These are phyloP conservation scores for Trypanosoma lewisi DNA, from an alignment of 208 protist genomes.

Conservation along the genomic window DNA sequence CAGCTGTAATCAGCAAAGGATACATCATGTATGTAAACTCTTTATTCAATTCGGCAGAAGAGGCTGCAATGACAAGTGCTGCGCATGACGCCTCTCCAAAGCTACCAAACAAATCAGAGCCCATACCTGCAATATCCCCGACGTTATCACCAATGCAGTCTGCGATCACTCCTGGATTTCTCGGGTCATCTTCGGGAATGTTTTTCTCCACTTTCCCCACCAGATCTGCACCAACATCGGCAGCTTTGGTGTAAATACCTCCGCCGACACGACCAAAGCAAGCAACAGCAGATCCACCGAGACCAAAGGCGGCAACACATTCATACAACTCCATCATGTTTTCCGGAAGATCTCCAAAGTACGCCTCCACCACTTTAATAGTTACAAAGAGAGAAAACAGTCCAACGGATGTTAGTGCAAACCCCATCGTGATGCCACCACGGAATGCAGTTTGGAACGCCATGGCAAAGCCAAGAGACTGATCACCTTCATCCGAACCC, in stretches of 20 bases:
- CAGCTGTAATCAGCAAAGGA: slow-evolving; percentile 81
- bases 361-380: slow-evolving; percentile 57
- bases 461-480: slow-evolving; percentile 44
- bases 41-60: slow-evolving; percentile 50
- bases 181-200: slow-evolving; percentile 96
- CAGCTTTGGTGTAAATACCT: slow-evolving; percentile 96
- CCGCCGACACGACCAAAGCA: slow-evolving; percentile 96
- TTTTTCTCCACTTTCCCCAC: slow-evolving; percentile 95
- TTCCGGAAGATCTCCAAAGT: slow-evolving; percentile 48
- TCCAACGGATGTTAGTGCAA: slow-evolving; percentile 81
- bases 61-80: slow-evolving; percentile 77
- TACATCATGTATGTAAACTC: slow-evolving; percentile 89
- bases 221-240: slow-evolving; percentile 95
- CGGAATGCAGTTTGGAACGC: slow-evolving; percentile 87
- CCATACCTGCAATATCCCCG: slow-evolving; percentile 94
- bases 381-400: slow-evolving; percentile 76
- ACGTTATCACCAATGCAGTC: slow-evolving; percentile 97
- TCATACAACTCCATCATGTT: slow-evolving; percentile 65
- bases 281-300: slow-evolving; percentile 94
- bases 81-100: slow-evolving; percentile 95
- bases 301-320: slow-evolving; percentile 92
- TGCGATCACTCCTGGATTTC: slow-evolving; percentile 95
- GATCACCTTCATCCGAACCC: slow-evolving; percentile 53
- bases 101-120: slow-evolving; percentile 95
- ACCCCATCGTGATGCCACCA: slow-evolving; percentile 88